Evolutionary conservation across 2,329 filamentous ascomycete genomes (phyloP), one percentile per base, ranked within the genome.

Genomic region (Diplodia seriata): DNA sequence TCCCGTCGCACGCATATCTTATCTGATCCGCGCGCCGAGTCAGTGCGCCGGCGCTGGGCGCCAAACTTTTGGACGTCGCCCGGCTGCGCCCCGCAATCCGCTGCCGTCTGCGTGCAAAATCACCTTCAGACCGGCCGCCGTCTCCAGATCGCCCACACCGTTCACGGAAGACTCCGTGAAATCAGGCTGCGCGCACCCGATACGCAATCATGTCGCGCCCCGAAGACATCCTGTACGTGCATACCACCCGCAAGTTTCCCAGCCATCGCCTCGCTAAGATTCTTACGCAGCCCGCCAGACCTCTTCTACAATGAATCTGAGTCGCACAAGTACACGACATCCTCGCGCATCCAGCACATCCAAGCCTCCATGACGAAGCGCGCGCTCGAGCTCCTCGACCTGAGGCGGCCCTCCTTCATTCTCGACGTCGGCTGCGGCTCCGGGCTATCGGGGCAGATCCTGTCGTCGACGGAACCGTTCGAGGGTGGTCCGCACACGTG

Each of bases 381-480:
- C 68, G 95, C 95, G 40, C 91, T 99, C 71, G 90, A 95, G 76
- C 91, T 99, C 18, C 92, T 99, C 74, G 86, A 92, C 76, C 90
- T 99, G 54, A 82, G 85, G 53, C 82, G 85, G 0, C 92, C 95
- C 4, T 97, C 93, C 6, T 82, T 98, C 64, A 94, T 99, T 76
- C 92, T 99, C 77, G 95, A 99, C 78, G 83, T 98, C n/a, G 95
- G 95, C 78, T 98, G 95, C 80, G 95, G 95, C 75, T 96, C 92
- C 73, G 95, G 95, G 15, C 88, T 99, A 26, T 97, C 92, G 0
- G 95, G 95, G 76, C 94, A 97, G 78, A 97, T 98, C 69, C 87
- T 99, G 55, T 93, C 92, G 14, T 84, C 88, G n/a, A 82, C 90
- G 0, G 80, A 85, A 0, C 84, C 86, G 1, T 86, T 89, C 12